Evolutionary conservation across 2,329 filamentous ascomycete species (phyloP), one percentile per base, ranked within the genome.

Genomic region (Orbilia javanica): DNA sequence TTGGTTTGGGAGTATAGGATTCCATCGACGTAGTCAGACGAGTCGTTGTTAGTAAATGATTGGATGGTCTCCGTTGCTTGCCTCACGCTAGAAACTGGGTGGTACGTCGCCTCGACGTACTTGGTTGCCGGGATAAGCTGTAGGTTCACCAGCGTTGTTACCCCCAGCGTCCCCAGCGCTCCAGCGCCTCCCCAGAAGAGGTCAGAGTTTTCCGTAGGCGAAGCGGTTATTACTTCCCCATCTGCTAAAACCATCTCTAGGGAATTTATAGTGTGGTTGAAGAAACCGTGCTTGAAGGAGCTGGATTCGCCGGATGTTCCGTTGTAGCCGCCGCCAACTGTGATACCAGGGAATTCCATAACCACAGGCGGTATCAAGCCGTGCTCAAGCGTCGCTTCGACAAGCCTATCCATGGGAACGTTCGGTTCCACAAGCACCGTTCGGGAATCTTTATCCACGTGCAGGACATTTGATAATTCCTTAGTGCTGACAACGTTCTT

Each of bases 261-360:
- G 69, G 85, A 87, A 55, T 87, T 88, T 27, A 92, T 86, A 0
- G 88, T 91, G 13, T 87, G 84, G 69, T 92, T 89, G 81, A 92
- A 92, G 78, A 90, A 88, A 0, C 91, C 90, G 81, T 90, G 86
- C 18, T 87, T 87, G 82, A 91, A 92, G 0, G 88, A 90, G 77
- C 87, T 89, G 82, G 89, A 91, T 82, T 92, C 90, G 1, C 90
- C 90, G 0, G 88, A 88, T 0, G 90, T 91, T 0, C 90, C 90
- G 0, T 89, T 86, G 82, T 90, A 92, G 0, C 89, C 90, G 1
- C 90, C 90, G 13, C 90, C 90, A 0, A 88, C 89, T 0, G 90
- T 92, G 78, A 92, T 92, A 0, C 89, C 89, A 0, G 90, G 90
- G 62, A 92, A 90, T 81, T 92, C 90, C 88, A 92, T 91, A 3